Percentiles rank a stretch among this genome's conserved stretches.
phyloP scores from a whole-genome alignment of 441 rosid genomes.

The Erodium moschatum region DNA sequence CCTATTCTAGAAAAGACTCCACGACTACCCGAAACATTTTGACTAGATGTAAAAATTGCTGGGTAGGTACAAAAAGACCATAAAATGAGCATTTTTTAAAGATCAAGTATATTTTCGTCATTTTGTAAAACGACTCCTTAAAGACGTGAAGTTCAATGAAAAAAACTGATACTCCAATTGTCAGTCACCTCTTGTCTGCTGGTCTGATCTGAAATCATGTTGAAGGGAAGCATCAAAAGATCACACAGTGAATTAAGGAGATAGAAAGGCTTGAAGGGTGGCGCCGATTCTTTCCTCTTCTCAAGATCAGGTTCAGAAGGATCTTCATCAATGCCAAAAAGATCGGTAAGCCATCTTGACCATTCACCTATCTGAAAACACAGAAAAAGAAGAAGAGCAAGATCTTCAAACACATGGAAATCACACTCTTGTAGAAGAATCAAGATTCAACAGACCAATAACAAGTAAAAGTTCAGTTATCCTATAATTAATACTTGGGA shows the following conservation, averaged over 20 bases:
- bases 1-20: no score
- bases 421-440: not conserved
- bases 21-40: no score
- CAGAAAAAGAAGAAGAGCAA: not conserved
- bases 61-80: no score
- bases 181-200: constrained; percentile 74
- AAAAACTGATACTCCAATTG: not conserved
- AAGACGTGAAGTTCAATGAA: not conserved
- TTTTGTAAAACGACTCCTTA: no score
- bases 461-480: not conserved
- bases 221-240: constrained; percentile 98
- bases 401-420: not conserved
- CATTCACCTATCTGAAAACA: constrained; percentile 77
- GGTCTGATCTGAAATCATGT: constrained; percentile 58
- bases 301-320: constrained; percentile 23
- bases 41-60: no score
- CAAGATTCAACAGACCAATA: not conserved
- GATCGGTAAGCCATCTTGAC: constrained; percentile 90
- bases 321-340: constrained; percentile 59
- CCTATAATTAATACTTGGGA: not conserved
- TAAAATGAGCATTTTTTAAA: no score
- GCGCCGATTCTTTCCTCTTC: constrained; percentile 22
- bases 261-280: constrained; percentile 61
- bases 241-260: constrained; percentile 87
- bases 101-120: no score